phyloP scores from a whole-genome alignment of 805 yeast genomes.

The Danielozyma ontarioensis region DNA sequence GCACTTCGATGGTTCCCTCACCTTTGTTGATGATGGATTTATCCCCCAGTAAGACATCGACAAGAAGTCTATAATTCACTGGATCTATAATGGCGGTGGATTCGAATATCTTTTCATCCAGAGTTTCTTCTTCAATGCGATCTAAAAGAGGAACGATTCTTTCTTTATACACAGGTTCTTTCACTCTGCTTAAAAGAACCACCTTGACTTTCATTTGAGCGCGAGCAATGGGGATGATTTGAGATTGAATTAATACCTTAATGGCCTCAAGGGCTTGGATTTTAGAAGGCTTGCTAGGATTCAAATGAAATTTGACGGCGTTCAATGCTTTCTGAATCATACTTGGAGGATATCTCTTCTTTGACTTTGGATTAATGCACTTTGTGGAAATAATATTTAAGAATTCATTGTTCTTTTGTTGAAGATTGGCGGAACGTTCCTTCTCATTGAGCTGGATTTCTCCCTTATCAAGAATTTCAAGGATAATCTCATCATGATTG shows the following conservation, averaged over 20 bases:
- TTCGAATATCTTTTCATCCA: conserved; percentile 44
- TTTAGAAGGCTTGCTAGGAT: conserved; percentile 71
- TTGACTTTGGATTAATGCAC: conserved; percentile 85
- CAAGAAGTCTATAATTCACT: conserved; percentile 67
- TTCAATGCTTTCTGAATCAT: conserved; percentile 85
- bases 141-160: conserved; percentile 32
- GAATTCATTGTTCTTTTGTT: conserved; percentile 75
- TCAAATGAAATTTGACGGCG: conserved; percentile 74
- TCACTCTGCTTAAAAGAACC: conserved; percentile 50
- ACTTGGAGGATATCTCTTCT: conserved; percentile 89
- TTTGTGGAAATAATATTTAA: conserved; percentile 79
- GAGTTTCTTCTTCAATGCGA: conserved; percentile 36
- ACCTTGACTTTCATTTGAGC: conserved; percentile 88
- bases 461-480: conserved; percentile 82
- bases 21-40: conserved; percentile 41
- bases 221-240: conserved; percentile 86
- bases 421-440: conserved; percentile 74
- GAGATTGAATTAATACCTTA: conserved; percentile 65
- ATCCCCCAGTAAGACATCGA: conserved; percentile 51
- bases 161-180: conserved; percentile 31
- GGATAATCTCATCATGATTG: conserved; percentile 66
- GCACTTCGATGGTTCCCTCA: conserved; percentile 69
- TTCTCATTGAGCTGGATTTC: conserved; percentile 93
- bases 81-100: conserved; percentile 76
- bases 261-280: conserved; percentile 91